Evolutionary conservation across 345 rosid species (phyloP).

Genomic region (Crucihimalaya himalaica): DNA sequence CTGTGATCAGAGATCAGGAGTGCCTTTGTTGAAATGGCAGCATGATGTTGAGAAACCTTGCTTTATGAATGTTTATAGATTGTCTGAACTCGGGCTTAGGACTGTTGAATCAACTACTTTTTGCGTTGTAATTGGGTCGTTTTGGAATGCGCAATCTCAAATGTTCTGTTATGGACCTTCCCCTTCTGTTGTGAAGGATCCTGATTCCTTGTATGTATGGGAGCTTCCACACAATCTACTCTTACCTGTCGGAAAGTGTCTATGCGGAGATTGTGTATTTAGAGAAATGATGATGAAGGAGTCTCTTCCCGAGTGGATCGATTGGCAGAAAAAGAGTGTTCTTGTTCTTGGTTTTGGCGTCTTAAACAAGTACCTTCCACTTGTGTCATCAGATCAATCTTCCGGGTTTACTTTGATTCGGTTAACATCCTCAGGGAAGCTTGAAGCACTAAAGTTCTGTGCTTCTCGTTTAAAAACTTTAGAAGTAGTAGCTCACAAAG

Average conservation of each 20-base stretch:
- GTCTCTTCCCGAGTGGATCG: conserved; percentile 61
- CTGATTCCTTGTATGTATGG: conserved; percentile 55
- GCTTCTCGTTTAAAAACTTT: conserved; percentile 43
- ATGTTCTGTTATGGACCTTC: conserved; percentile 72
- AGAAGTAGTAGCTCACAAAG: conserved; percentile 42
- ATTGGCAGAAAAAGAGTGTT: conserved; percentile 67
- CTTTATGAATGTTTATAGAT: conserved; percentile 54
- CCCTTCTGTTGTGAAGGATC: conserved; percentile 39
- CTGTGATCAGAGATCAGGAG: conserved; percentile 60
- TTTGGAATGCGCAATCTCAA: conserved; percentile 64
- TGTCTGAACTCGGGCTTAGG: conserved; percentile 57
- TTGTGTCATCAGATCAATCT: conserved; percentile 44
- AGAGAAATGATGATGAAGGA: conserved; percentile 50
- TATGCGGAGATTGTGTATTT: conserved; percentile 59
- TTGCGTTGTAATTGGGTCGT: conserved; percentile 65
- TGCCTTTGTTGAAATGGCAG: conserved; percentile 65
- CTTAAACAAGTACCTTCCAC: conserved; percentile 45
- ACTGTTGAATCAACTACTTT: conserved; percentile 49
- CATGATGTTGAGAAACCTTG: conserved; percentile 61
- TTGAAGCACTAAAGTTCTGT: conserved; percentile 57
- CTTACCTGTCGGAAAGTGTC: conserved; percentile 51
- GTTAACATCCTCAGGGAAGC: conserved; percentile 69
- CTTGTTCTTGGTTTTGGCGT: conserved; percentile 65
- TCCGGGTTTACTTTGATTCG: conserved; percentile 68
- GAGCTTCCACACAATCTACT: conserved; percentile 59